phyloP scores from a whole-genome alignment of 805 yeast species.

The Cyberlindnera mycetangii region DNA sequence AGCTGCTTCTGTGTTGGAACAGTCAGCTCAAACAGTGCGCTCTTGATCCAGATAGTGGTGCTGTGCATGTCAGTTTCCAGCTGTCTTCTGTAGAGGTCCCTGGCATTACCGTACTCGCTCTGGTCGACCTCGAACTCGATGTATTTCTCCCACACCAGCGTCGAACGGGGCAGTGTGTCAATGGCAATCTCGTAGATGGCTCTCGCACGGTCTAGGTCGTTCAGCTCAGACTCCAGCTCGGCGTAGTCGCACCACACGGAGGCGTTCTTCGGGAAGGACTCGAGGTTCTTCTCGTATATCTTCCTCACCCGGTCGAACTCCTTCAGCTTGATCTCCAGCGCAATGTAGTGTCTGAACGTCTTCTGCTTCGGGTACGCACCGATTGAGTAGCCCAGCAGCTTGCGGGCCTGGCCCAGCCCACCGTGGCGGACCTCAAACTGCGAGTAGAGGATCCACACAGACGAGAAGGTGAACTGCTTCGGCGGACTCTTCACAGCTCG shows the following conservation, averaged over 20 bases:
- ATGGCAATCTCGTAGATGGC: slow-evolving; percentile 58
- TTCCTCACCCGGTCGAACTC: slow-evolving; percentile 80
- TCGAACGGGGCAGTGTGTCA: slow-evolving; percentile 24
- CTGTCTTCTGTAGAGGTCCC: slow-evolving; percentile 45
- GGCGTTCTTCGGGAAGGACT: slow-evolving; percentile 38
- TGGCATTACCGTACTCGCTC: slow-evolving; percentile 52
- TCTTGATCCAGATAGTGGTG: slow-evolving; percentile 54
- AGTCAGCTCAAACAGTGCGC: slow-evolving; percentile 69
- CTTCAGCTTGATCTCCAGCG: slow-evolving; percentile 60
- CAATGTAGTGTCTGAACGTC: slow-evolving; percentile 62
- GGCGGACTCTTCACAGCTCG: slow-evolving; percentile 48
- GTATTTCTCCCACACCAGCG: slow-evolving; percentile 35
- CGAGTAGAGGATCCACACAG: slow-evolving; percentile 69
- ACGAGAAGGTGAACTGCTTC: slow-evolving; percentile 63
- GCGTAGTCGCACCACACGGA: slow-evolving; percentile 64
- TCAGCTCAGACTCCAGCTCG: slow-evolving; percentile 60
- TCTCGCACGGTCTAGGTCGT: slow-evolving; percentile 67
- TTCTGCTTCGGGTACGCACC: slow-evolving; percentile 64
- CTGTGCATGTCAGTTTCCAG: slow-evolving; percentile 32
- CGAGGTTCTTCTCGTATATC: slow-evolving; percentile 66
- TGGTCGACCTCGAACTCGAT: slow-evolving; percentile 63
- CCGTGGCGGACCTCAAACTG: slow-evolving; percentile 71
- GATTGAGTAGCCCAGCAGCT: slow-evolving; percentile 65
- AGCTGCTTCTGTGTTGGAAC: slow-evolving; percentile 56
- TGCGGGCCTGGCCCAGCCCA: slow-evolving; percentile 53